Percentiles rank a stretch among this genome's conserved stretches.
These are phyloP conservation scores for Leptographium lundbergii DNA, from an alignment of 2,329 filamentous ascomycete genomes.

Conservation along the genomic window DNA sequence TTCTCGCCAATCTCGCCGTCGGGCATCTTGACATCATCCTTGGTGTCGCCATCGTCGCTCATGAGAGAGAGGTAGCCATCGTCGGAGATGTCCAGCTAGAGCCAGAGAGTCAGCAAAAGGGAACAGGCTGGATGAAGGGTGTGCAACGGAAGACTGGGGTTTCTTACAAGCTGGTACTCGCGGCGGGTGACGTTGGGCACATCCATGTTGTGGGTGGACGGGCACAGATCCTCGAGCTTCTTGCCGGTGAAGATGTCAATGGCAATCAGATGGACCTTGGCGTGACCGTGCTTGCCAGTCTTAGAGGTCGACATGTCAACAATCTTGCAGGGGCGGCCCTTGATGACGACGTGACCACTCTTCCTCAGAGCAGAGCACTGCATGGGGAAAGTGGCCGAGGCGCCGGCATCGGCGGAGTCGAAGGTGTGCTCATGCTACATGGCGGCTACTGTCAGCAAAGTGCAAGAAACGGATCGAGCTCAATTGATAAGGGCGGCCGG, in stretches of 20 bases:
- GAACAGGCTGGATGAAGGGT: not conserved
- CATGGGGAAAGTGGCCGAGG: slow-evolving; percentile 89
- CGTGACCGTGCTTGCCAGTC: slow-evolving; percentile 99
- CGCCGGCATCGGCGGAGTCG: slow-evolving; percentile 91
- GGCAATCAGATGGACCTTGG: slow-evolving; percentile 97
- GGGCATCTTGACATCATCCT: slow-evolving; percentile 91
- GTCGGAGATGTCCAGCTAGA: slow-evolving; percentile 82
- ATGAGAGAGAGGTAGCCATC: slow-evolving; percentile 94
- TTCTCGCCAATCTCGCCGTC: slow-evolving; percentile 81
- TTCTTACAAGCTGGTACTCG: slow-evolving; percentile 86
- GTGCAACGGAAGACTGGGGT: slow-evolving; percentile 13
- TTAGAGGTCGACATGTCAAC: slow-evolving; percentile 99
- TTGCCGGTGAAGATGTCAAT: slow-evolving; percentile 99
- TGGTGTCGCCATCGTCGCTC: slow-evolving; percentile 71
- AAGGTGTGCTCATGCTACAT: slow-evolving; percentile 58
- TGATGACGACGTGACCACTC: slow-evolving; percentile 98
- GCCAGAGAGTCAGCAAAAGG: not conserved
- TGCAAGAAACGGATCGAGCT: not conserved
- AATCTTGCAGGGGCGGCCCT: slow-evolving; percentile 99
- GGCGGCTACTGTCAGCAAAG: not conserved
- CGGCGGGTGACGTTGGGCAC: slow-evolving; percentile 84
- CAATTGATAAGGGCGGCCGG: not conserved
- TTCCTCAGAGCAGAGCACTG: slow-evolving; percentile 99
- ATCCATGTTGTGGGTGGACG: slow-evolving; percentile 96
- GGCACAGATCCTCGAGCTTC: slow-evolving; percentile 98